Evolutionary conservation across 2,329 filamentous ascomycete species (phyloP), one percentile per base, ranked within the genome.

Genomic region (Colletotrichum scovillei): DNA sequence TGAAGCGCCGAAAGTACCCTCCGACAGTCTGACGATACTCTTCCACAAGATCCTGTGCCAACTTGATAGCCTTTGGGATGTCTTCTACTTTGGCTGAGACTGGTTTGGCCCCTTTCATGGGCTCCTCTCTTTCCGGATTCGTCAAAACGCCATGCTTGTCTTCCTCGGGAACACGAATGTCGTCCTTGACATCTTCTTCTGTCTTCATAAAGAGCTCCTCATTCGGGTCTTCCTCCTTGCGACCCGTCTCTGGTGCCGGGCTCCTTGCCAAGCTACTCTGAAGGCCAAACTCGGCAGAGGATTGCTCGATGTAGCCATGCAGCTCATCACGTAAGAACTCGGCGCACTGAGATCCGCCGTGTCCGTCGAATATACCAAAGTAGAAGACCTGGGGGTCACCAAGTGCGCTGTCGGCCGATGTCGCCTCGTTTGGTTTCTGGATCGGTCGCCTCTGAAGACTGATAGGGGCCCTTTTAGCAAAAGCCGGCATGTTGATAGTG

Each of bases 331-430:
- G 89, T 76, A 98, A 83, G 78, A 98, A 98, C 22, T 93, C 92
- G 73, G 95, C 95, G 82, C 97, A 98, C 81, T 98, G 94, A 24
- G 87, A 89, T 24, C 97, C 97, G 11, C 97, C 97, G 84, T 99
- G 97, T 3, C 97, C 97, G 82, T 99, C 97, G 79, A 98, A 99
- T 1, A 98, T 92, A 1, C 91, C 95, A 87, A 98, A 99, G 82
- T 98, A 99, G 83, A 99, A 99, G 42, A 98, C 92, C 81, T 98
- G 96, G 1, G 96, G 96, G 80, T 98, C 96, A 2, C 96, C 96
- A 75, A 91, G 93, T 1, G 93, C 91, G 76, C 92, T 93, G 71
- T 94, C 93, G 6, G 94, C 94, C 11, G 88, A 90, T 28, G 89
- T 94, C 63, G 89, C 91, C 82, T 91, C 91, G 74, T 86, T 89